Evolutionary conservation across 768 basidiomycete genomes (phyloP), one percentile per base, ranked within the genome.

Genomic region (Trametes meyenii): DNA sequence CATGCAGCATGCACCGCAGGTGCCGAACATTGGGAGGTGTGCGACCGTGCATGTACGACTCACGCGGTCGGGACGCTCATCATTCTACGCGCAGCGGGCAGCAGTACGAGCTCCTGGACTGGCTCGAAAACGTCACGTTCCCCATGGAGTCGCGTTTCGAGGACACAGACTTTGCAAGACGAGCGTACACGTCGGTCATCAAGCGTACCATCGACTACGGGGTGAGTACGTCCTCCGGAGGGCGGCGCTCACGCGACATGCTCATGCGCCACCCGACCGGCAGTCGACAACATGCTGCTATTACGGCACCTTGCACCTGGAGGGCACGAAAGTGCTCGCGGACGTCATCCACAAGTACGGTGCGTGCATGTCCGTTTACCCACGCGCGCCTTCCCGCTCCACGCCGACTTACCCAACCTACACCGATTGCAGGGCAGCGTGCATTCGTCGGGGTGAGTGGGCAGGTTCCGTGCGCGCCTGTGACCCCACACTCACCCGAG

Each of bases 271-370:
- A 35, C 39, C n/a, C n/a, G 14, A 21, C 12, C 39, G 7, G 29
- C 68, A 94, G 95, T 96, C 94, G 1, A 97, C 96, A 0, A 97
- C 96, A 0, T 92, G 88, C 69, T 97, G 93, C 72, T 97, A 96
- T 74, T 96, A 92, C 70, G 92, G 86, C 8, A 89, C 86, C 2
- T 74, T 95, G 14, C 94, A 98, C 72, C 76, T 88, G 24, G 88
- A 90, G 58, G 83, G 88, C 0, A 94, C 93, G 8, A 92, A 90
- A 76, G 75, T 84, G 38, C 83, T 98, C 5, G 95, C 92, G 1
- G 86, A 93, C 43, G 82, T 91, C 36, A 82, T 89, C 11, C 81
- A 86, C 65, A 71, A 69, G n/a, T 74, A 75, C 68, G 91, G 90
- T 83, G 60, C 68, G 80, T 67, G 33, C 7, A 23, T 26, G 23